Percentiles rank a stretch among this genome's conserved stretches.
Conservation (phyloP, 2,329 filamentous ascomycete genomes). For the Penicillium sp. region DNA sequence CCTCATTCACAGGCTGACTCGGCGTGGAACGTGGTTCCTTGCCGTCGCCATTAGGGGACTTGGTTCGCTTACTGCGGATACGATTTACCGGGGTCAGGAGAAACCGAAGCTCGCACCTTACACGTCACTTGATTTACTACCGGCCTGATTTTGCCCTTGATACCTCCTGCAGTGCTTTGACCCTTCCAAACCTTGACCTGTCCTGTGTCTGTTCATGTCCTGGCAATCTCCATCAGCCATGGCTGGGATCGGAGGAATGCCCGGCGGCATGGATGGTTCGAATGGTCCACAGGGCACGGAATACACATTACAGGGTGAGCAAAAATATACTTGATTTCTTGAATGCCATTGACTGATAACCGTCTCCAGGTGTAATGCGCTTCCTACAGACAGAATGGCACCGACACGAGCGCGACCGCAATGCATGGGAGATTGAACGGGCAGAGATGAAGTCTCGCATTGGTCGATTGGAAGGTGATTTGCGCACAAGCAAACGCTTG, state of each 20-base stretch:
- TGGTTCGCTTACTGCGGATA: slow-evolving; percentile 22
- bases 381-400: slow-evolving; percentile 99
- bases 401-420: slow-evolving; percentile 93
- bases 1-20: slow-evolving; percentile 11
- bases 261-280: slow-evolving; percentile 46
- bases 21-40: slow-evolving; percentile 20
- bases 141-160: not conserved
- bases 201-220: slow-evolving; percentile 54
- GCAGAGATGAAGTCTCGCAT: slow-evolving; percentile 99
- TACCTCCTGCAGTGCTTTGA: not conserved
- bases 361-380: slow-evolving; percentile 81
- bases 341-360: not conserved
- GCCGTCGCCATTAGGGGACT: slow-evolving; percentile 19
- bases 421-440: slow-evolving; percentile 98
- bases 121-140: slow-evolving; percentile 2
- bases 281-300: slow-evolving; percentile 62
- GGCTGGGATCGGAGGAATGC: slow-evolving; percentile 55
- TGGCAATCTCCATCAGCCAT: slow-evolving; percentile 69
- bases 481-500: slow-evolving; percentile 79
- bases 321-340: not conserved
- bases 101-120: slow-evolving; percentile 20
- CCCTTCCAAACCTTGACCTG: not conserved
- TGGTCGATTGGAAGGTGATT: slow-evolving; percentile 87
- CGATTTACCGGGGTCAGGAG: slow-evolving; percentile 25
- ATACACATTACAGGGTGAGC: slow-evolving; percentile 69